phyloP scores from a whole-genome alignment of 495 filamentous ascomycete species.

The Collariella sp. region DNA sequence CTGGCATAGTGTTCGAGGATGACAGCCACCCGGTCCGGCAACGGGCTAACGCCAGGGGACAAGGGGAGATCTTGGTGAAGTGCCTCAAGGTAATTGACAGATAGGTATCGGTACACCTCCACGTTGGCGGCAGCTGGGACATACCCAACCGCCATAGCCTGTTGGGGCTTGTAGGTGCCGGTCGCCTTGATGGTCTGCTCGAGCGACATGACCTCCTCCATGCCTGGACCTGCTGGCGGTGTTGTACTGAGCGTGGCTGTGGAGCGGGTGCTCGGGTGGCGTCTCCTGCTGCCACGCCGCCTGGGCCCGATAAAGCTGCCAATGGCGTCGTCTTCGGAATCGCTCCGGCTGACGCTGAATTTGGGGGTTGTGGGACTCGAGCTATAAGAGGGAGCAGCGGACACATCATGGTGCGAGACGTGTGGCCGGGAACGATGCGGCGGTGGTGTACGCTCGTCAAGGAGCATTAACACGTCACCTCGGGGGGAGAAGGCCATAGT shows the following conservation, averaged over 20 bases:
- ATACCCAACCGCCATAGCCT: conserved; percentile 53
- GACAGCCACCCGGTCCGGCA: conserved; percentile 37
- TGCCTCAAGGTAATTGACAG: conserved; percentile 48
- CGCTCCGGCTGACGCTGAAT: conserved; percentile 52
- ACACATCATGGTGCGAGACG: conserved; percentile 22
- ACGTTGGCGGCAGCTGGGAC: conserved; percentile 48
- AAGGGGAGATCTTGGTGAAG: conserved; percentile 34
- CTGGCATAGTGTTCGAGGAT: conserved; percentile 56
- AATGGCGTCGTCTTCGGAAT: conserved; percentile 57
- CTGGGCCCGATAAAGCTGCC: conserved; percentile 51
- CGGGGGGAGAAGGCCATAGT: conserved; percentile 51
- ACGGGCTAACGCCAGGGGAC: conserved; percentile 16
- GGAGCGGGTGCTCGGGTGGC: conserved; percentile 33
- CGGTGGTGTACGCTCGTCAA: conserved; percentile 39
- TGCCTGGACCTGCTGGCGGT: conserved; percentile 46
- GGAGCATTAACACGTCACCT: conserved; percentile 51
- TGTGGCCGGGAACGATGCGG: conserved; percentile 34
- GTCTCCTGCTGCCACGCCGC: conserved; percentile 30
- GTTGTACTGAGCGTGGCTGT: conserved; percentile 43
- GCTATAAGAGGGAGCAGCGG: conserved; percentile 31
- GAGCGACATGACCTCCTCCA: conserved; percentile 47
- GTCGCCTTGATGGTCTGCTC: conserved; percentile 53
- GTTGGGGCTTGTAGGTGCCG: conserved; percentile 45
- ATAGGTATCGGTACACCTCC: conserved; percentile 50
- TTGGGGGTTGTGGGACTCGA: conserved; percentile 37